These are phyloP conservation scores for Erodium texanum DNA, from an alignment of 441 rosid genomes.

Conservation along the genomic window DNA sequence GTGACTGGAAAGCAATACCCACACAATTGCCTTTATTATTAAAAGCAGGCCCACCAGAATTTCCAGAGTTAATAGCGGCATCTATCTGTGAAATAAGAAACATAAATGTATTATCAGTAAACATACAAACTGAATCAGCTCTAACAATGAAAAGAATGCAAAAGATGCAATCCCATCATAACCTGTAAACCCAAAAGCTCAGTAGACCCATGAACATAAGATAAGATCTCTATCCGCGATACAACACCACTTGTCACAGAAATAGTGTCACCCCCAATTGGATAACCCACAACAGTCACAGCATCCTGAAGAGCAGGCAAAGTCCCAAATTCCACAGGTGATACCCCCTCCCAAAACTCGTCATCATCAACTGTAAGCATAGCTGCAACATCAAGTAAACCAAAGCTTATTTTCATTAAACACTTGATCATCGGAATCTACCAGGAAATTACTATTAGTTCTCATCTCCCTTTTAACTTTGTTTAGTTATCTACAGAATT, in stretches of 20 bases:
- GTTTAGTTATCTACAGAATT: not conserved
- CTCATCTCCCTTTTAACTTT: not conserved
- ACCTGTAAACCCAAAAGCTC: conserved; percentile 87
- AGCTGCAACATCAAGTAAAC: conserved; percentile 35
- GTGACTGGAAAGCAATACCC: conserved; percentile 94
- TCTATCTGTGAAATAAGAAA: conserved; percentile 41
- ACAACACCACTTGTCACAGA: conserved; percentile 97
- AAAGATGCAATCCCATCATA: not conserved
- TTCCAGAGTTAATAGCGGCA: conserved; percentile 94
- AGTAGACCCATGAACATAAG: conserved; percentile 80
- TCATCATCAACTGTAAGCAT: conserved; percentile 77
- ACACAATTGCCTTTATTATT: conserved; percentile 80
- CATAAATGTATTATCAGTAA: not conserved
- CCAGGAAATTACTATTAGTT: not conserved
- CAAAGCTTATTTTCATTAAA: not conserved
- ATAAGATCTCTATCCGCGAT: conserved; percentile 74
- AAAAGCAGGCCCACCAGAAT: conserved; percentile 96
- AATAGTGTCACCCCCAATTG: conserved; percentile 91
- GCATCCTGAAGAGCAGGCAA: conserved; percentile 96
- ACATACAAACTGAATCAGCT: not conserved
- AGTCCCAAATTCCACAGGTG: conserved; percentile 78
- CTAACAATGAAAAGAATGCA: not conserved
- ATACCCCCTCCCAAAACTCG: conserved; percentile 85
- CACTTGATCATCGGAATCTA: not conserved
- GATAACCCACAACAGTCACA: conserved; percentile 93